These are phyloP conservation scores for Hordeum pubiflorum DNA, from an alignment of 202 grass and related monocot genomes.

Conservation along the genomic window DNA sequence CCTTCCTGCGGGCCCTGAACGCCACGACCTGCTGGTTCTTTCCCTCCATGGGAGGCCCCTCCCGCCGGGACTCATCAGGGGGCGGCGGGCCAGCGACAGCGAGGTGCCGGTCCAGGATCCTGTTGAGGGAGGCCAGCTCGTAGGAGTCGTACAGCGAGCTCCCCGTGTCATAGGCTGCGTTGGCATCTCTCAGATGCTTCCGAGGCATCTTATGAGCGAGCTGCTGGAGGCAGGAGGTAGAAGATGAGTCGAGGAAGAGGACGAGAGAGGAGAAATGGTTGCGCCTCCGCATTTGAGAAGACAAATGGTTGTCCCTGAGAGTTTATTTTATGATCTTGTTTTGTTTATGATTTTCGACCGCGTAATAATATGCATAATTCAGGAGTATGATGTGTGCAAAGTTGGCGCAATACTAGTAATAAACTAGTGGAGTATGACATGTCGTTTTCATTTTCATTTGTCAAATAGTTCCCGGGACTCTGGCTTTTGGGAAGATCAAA, in stretches of 20 bases:
- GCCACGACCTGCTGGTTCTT: background rate
- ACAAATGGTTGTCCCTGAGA: background rate
- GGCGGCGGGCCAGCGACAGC: background rate
- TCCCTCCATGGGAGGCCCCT: background rate
- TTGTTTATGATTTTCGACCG: background rate
- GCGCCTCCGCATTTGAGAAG: background rate
- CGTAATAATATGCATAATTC: background rate
- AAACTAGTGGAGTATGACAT: background rate
- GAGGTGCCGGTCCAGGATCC: constrained; percentile 29
- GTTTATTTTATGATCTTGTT: background rate
- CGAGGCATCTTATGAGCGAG: background rate
- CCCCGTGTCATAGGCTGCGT: constrained; percentile 37
- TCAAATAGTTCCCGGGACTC: background rate
- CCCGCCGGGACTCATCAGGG: background rate
- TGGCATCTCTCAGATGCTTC: background rate
- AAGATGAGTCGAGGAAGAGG: background rate
- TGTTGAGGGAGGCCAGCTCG: constrained; percentile 45
- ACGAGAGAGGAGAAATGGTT: background rate
- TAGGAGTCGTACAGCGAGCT: constrained; percentile 60
- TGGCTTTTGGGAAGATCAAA: background rate
- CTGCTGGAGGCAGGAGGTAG: background rate
- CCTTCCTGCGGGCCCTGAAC: constrained; percentile 8
- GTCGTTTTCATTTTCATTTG: background rate
- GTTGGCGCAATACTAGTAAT: background rate
- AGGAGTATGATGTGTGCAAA: background rate